Evolutionary conservation across 257 asterid genomes (phyloP), one percentile per base, ranked within the genome.

Genomic region (Penstemon davidsonii): DNA sequence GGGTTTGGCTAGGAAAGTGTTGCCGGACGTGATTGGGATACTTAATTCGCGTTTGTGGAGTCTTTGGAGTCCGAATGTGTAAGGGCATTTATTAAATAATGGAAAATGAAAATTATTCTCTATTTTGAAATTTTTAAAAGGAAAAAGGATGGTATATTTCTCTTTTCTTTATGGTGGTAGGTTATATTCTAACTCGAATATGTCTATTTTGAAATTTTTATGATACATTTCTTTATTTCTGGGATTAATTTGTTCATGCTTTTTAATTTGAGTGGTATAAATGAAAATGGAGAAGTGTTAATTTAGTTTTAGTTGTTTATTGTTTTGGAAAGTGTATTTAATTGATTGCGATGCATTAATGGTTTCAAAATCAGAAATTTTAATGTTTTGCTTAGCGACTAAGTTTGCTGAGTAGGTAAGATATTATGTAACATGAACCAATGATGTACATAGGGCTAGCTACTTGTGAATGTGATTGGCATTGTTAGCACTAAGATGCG

Each of bases 21-120:
- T 90, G 82, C 95, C 96, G 95, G 96, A 90, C 84, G 86, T 90
- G 69, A 75, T 84, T 85, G 95, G 96, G 8, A 77, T 90, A 77
- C 81, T 90, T 52, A 81, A 79, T 74, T 90, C 93, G 39, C 95
- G 96, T 81, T 85, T 87, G 50, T 90, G 96, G 95, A 82, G 79
- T 61, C 96, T 90, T 80, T 90, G 93, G 96, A 76, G 86, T 90
- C 96, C 96, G 87, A 84, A 86, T 62, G 86, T 77, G 65, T 89
- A 73, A 68, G 62, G 56, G 47, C 49, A 33, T 33, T 39, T 4
- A n/a, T 61, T 60, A 11, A 18, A 47, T 43, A 38, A 45, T 43
- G 13, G 4, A 65, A 46, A 59, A 52, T 15, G 37, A 15, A 40
- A 79, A 70, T 45, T 66, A 40, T 49, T 45, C 51, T 47, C 45